phyloP scores from a whole-genome alignment of 495 filamentous ascomycete genomes.

The Tuber brumale region DNA sequence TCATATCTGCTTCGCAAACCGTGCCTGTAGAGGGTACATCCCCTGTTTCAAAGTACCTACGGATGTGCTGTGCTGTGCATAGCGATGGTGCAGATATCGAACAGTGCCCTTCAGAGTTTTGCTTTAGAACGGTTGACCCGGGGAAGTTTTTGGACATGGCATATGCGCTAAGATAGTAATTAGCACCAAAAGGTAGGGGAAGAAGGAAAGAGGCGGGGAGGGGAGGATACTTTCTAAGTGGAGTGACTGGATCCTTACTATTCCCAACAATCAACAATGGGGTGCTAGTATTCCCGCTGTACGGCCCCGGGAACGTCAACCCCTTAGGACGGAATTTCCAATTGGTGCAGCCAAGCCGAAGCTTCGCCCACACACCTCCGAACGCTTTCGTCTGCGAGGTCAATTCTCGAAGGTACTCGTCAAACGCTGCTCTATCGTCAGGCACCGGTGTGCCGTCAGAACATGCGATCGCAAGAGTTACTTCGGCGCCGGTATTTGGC shows the following conservation, averaged over 20 bases:
- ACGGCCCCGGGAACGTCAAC: conserved; percentile 50
- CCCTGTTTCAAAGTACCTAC: conserved; percentile 30
- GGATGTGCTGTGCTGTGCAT: conserved; percentile 25
- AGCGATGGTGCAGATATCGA: conserved; percentile 29
- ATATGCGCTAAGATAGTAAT: conserved; percentile 42
- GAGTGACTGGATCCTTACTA: conserved; percentile 48
- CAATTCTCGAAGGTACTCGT: conserved; percentile 47
- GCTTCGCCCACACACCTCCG: conserved; percentile 55
- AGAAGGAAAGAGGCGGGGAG: neutral
- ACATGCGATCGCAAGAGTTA: conserved; percentile 56
- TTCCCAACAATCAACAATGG: conserved; percentile 55
- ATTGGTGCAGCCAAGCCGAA: conserved; percentile 54
- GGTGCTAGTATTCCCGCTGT: conserved; percentile 48
- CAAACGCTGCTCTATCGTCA: conserved; percentile 46
- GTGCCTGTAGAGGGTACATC: conserved; percentile 20
- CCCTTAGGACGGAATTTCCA: conserved; percentile 56
- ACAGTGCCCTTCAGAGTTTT: conserved; percentile 48
- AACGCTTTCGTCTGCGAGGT: conserved; percentile 47
- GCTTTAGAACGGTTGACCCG: conserved; percentile 51
- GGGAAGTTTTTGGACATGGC: conserved; percentile 50
- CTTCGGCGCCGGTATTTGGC: conserved; percentile 47
- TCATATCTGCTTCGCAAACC: conserved; percentile 30
- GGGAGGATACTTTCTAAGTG: neutral
- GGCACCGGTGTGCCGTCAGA: conserved; percentile 51
- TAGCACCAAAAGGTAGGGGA: neutral